Evolutionary conservation across 208 protist genomes (phyloP), one percentile per base, ranked within the genome.

Genomic region (Leishmania braziliensis): DNA sequence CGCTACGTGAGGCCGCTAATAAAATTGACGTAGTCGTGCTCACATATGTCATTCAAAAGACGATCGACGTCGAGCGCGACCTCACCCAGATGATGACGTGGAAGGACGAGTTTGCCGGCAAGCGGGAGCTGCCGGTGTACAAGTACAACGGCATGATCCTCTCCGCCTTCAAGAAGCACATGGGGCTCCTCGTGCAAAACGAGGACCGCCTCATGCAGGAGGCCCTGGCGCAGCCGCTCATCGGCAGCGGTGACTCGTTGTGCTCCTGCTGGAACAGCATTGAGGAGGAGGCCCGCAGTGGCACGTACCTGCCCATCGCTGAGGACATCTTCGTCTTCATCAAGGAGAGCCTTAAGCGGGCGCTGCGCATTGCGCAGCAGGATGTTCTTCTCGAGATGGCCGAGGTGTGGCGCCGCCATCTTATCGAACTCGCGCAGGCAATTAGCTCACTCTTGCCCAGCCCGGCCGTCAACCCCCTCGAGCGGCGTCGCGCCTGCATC

Each of bases 301-400:
- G 93, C 50, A 83, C 86, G 6, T 86, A 84, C 68, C 92, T 98
- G 33, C 89, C 93, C n/a, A 82, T 95, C n/a, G 89, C 94, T 5
- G 91, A 95, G 83, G 94, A 98, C 77, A 87, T 98, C 54, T 98
- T 98, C 75, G 88, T 97, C 26, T 98, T 97, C 83, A 97, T 98
- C 80, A 96, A 96, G 82, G 90, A 96, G 75, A 96, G 91, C 79
- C 88, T 98, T 9, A 95, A 93, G 80, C 93, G 94, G 36, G 85
- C 93, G 9, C 73, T 94, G 78, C 90, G 92, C 29, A 95, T 98
- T 53, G 93, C 94, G 3, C 93, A 97, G 86, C 92, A 95, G 72
- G 92, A 97, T 71, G 89, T 96, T 48, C 83, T 98, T 53, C 77
- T 97, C 6, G 92, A 98, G 10, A 96, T 98, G 93, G 91, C 91